phyloP scores from a whole-genome alignment of 345 rosid genomes.

The Clausena lansium region DNA sequence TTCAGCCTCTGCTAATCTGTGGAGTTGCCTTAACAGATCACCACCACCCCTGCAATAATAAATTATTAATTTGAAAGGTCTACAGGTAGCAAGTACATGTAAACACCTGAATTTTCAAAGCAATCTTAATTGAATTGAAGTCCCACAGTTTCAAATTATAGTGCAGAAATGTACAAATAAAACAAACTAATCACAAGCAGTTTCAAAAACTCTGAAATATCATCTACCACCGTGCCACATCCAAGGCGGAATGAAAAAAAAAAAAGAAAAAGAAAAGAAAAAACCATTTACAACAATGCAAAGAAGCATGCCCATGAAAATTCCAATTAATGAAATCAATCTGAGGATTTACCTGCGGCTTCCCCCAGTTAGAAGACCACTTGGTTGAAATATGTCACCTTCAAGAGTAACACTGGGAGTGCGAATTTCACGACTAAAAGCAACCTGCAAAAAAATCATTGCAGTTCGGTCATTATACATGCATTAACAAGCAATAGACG shows the following conservation, averaged over 20 bases:
- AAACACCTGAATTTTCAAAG: conserved; percentile 7
- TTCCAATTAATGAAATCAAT: conserved; percentile 1
- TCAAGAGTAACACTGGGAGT: conserved; percentile 91
- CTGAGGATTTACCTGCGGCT: conserved; percentile 66
- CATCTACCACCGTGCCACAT: background rate
- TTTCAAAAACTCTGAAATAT: background rate
- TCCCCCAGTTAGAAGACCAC: conserved; percentile 96
- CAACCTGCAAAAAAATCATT: conserved; percentile 55
- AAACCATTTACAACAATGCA: background rate
- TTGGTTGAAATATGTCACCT: conserved; percentile 95
- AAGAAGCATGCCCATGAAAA: conserved; percentile 1
- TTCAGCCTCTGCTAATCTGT: conserved; percentile 80
- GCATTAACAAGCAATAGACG: background rate
- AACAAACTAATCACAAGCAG: background rate
- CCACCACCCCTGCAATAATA: conserved; percentile 70
- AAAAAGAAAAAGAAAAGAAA: background rate
- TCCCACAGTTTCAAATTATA: background rate
- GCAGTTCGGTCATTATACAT: conserved; percentile 4
- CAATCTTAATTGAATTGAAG: background rate
- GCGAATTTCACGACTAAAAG: conserved; percentile 64
- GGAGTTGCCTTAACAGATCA: conserved; percentile 76
- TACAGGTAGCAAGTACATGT: background rate
- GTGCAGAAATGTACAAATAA: background rate
- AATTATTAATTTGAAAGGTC: conserved; percentile 8
- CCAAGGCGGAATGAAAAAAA: background rate